Percentiles rank a stretch among this genome's conserved stretches.
These are phyloP conservation scores for Coix lacrymajobi DNA, from an alignment of 176 grass and related monocot genomes.

Conservation along the genomic window DNA sequence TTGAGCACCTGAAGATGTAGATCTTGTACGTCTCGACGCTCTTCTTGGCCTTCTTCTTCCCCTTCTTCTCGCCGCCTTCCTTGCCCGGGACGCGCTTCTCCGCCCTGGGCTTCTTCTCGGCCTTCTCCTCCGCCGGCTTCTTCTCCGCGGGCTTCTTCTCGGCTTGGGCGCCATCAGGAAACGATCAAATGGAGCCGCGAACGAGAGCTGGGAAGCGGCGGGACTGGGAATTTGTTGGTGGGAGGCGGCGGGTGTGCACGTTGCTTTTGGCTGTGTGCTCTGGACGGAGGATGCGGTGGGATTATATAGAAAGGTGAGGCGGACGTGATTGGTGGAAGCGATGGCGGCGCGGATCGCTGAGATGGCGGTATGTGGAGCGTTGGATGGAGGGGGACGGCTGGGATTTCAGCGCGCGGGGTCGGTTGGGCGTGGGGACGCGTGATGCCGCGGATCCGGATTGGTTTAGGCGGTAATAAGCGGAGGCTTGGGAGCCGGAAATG, in stretches of 20 bases:
- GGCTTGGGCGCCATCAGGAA: constrained; percentile 40
- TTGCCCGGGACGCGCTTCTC: constrained; percentile 28
- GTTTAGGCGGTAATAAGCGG: neutral
- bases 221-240: neutral
- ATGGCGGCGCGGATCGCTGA: constrained; percentile 20
- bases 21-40: constrained; percentile 33
- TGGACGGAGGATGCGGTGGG: neutral
- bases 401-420: neutral
- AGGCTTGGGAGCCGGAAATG: neutral
- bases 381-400: neutral
- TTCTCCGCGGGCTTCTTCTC: constrained; percentile 50
- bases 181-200: neutral
- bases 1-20: constrained; percentile 31
- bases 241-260: neutral
- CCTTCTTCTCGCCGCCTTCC: constrained; percentile 33
- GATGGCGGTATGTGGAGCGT: neutral
- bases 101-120: constrained; percentile 29
- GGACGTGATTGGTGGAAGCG: neutral
- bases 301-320: constrained; percentile 9
- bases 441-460: neutral
- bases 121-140: constrained; percentile 33
- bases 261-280: neutral
- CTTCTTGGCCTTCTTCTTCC: constrained; percentile 37
- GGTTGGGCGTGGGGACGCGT: constrained; percentile 9
- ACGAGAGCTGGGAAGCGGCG: neutral